Evolutionary conservation across 208 protist genomes (phyloP).

Genomic region (Crithidia sp.): DNA sequence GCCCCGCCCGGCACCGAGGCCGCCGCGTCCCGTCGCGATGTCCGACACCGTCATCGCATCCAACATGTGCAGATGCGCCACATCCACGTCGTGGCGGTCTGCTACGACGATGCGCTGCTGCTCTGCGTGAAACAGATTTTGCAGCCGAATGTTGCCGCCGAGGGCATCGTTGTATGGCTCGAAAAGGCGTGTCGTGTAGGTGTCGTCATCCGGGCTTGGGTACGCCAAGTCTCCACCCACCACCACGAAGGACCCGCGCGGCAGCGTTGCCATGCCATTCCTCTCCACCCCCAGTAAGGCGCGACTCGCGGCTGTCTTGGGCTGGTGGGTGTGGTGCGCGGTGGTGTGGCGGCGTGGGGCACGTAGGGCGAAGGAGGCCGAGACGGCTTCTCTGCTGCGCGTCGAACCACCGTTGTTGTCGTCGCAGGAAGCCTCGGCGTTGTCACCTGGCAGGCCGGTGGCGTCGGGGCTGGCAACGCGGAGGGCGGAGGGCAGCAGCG

Average conservation of each 20-base stretch:
- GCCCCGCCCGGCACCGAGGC: constrained; percentile 26
- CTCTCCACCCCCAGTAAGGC: neutral
- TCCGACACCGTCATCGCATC: constrained; percentile 46
- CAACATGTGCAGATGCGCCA: constrained; percentile 63
- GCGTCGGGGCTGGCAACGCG: too few species aligned
- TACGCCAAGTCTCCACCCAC: constrained; percentile 88
- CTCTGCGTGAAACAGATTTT: constrained; percentile 46
- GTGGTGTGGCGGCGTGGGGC: neutral
- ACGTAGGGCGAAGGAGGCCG: neutral
- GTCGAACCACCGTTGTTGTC: neutral
- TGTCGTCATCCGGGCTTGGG: constrained; percentile 75
- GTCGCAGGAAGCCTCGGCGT: too few species aligned
- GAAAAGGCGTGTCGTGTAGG: constrained; percentile 75
- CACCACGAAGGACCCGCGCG: constrained; percentile 78
- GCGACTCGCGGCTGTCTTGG: neutral
- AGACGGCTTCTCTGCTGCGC: constrained; percentile 1
- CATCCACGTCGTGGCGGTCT: constrained; percentile 50
- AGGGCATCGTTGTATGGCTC: constrained; percentile 76
- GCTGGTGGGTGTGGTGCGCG: neutral
- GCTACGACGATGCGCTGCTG: constrained; percentile 53
- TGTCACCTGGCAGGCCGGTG: too few species aligned
- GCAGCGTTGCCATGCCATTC: constrained; percentile 38
- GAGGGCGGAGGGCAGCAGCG: too few species aligned
- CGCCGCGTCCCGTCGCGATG: constrained; percentile 36
- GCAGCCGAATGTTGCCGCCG: constrained; percentile 46